Evolutionary conservation across 2,329 filamentous ascomycete genomes (phyloP).

Genomic region (Lasiodiplodia sp.): DNA sequence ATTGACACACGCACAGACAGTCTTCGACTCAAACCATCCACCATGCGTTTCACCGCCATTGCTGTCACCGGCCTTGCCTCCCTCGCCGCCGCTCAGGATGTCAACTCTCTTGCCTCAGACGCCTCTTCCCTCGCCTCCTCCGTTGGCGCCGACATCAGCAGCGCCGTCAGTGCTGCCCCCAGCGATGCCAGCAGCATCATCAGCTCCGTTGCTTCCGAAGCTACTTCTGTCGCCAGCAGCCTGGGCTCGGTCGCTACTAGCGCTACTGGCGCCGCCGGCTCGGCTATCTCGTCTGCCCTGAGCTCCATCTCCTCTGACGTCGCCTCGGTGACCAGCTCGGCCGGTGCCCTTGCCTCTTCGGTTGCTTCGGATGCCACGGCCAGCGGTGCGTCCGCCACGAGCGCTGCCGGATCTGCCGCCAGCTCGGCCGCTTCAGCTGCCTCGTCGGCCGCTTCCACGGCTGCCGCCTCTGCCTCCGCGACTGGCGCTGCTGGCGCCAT

Average conservation of each 20-base stretch:
- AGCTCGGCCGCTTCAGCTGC: not conserved
- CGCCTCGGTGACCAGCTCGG: not conserved
- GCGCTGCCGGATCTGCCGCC: not conserved
- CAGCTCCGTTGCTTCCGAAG: slow-evolving; percentile 6
- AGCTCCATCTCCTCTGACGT: not conserved
- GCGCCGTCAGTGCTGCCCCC: not conserved
- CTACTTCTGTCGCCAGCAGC: slow-evolving; percentile 14
- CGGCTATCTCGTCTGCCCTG: slow-evolving; percentile 9
- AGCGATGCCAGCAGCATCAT: not conserved
- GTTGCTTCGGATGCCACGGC: not conserved
- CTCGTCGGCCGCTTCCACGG: slow-evolving; percentile 3
- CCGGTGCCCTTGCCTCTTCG: not conserved
- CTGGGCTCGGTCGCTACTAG: slow-evolving; percentile 15
- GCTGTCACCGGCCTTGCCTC: slow-evolving; percentile 21
- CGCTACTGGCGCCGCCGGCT: slow-evolving; percentile 24
- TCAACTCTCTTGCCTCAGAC: slow-evolving; percentile 11
- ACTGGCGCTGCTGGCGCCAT: slow-evolving; percentile 7
- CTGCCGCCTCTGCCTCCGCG: slow-evolving; percentile 9
- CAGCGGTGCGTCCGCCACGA: not conserved
- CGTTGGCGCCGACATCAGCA: slow-evolving; percentile 23
- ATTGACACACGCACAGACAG: slow-evolving; percentile 2
- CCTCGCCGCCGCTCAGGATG: slow-evolving; percentile 24
- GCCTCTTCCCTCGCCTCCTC: slow-evolving; percentile 14
- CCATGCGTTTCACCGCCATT: slow-evolving; percentile 28
- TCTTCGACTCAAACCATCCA: slow-evolving; percentile 12